These are phyloP conservation scores for Podaxis carcinomalis DNA, from an alignment of 768 basidiomycete genomes.

Conservation along the genomic window DNA sequence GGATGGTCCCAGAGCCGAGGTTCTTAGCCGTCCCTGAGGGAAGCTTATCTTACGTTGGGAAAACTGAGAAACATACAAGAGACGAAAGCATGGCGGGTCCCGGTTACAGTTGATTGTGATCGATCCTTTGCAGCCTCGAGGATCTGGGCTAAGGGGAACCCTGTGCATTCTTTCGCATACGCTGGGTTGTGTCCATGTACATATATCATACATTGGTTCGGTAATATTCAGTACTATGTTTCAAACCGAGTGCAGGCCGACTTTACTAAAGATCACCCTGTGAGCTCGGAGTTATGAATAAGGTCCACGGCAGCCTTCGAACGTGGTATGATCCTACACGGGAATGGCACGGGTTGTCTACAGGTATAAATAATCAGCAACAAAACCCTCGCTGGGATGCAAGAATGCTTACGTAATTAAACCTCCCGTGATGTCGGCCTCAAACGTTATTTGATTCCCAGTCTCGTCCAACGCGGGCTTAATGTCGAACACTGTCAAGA, in stretches of 20 bases:
- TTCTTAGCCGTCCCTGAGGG: not conserved
- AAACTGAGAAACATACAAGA: not conserved
- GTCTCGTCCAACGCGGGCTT: constrained; percentile 15
- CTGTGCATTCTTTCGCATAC: not conserved
- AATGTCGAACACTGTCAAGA: constrained; percentile 16
- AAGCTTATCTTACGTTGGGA: not conserved
- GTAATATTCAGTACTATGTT: not conserved
- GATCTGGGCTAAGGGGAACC: constrained; percentile 9
- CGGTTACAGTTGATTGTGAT: not conserved
- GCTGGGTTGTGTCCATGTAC: not conserved
- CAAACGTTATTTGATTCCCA: constrained; percentile 14
- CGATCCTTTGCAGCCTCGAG: not conserved
- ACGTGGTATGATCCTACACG: constrained; percentile 3
- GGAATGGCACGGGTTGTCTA: constrained; percentile 9
- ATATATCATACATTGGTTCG: not conserved
- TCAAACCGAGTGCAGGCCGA: not conserved
- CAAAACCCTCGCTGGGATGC: not conserved
- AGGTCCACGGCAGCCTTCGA: constrained; percentile 2
- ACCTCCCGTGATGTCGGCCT: constrained; percentile 8
- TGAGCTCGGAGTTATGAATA: not conserved
- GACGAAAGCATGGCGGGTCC: not conserved
- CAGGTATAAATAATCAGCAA: not conserved
- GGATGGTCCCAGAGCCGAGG: not conserved
- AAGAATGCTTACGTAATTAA: constrained; percentile 3
- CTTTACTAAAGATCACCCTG: not conserved